phyloP scores from a whole-genome alignment of 1,284 basidiomycete species.

The Puccinia polysora region DNA sequence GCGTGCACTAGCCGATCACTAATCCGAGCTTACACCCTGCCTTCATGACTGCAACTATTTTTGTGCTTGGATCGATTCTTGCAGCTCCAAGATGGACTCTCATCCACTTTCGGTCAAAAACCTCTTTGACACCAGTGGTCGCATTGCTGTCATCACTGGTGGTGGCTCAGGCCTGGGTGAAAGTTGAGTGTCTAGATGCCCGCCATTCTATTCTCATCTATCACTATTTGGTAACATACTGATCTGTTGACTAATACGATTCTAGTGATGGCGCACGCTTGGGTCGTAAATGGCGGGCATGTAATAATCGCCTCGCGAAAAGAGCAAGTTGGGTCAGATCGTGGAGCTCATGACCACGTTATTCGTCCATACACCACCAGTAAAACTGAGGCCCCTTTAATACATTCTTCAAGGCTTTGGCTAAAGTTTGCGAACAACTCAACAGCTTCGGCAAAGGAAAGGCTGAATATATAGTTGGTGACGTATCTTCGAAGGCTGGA shows the following conservation, averaged over 20 bases:
- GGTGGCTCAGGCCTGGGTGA: slow-evolving; percentile 43
- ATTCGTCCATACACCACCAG: not conserved
- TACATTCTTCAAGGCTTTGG: slow-evolving; percentile 5
- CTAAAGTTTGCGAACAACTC: slow-evolving; percentile 34
- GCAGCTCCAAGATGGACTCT: slow-evolving; percentile 6
- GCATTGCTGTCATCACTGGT: slow-evolving; percentile 42
- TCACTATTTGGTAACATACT: not conserved
- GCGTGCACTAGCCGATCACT: too few relatives aligned
- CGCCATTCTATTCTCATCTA: not conserved
- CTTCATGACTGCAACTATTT: too few relatives aligned
- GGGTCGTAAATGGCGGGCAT: slow-evolving; percentile 41
- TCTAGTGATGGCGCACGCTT: slow-evolving; percentile 43
- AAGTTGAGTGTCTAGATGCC: slow-evolving; percentile 33
- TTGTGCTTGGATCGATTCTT: too few relatives aligned
- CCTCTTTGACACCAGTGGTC: slow-evolving; percentile 35
- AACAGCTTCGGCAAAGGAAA: slow-evolving; percentile 33
- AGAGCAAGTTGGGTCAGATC: slow-evolving; percentile 26
- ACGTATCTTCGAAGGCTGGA: slow-evolving; percentile 40
- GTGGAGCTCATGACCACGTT: not conserved
- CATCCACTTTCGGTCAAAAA: slow-evolving; percentile 23
- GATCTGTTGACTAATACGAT: not conserved
- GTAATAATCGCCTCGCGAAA: slow-evolving; percentile 44
- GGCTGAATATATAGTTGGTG: slow-evolving; percentile 37
- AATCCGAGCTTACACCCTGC: too few relatives aligned
- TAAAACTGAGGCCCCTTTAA: not conserved